A percentile compares a stretch with the other conserved stretches of the same genome.
Evolutionary conservation across 495 filamentous ascomycete genomes (phyloP).

Genomic region (Daldinia bambusicola): DNA sequence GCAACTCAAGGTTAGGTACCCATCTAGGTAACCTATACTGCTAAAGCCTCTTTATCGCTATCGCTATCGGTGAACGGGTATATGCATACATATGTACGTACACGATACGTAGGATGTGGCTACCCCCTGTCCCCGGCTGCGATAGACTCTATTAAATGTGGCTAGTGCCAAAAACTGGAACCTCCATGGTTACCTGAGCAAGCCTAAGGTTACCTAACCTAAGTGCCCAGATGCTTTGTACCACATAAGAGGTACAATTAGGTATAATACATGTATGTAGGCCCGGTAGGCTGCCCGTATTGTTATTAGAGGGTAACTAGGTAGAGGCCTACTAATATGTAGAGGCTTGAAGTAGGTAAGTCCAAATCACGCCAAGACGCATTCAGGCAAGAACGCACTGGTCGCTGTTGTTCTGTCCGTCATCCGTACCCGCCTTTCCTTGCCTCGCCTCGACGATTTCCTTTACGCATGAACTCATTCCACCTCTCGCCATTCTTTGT

Average conservation of each 20-base stretch:
- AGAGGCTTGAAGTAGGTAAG: too few relatives aligned
- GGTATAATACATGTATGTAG: too few relatives aligned
- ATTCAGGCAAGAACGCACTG: conserved; percentile 42
- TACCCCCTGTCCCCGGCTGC: conserved; percentile 1
- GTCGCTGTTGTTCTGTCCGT: conserved; percentile 41
- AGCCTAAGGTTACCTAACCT: background rate
- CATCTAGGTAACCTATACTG: too few relatives aligned
- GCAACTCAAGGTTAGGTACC: too few relatives aligned
- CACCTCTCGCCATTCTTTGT: conserved; percentile 46
- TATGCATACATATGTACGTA: too few relatives aligned
- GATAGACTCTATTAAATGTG: conserved; percentile 11
- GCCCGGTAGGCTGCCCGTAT: too few relatives aligned
- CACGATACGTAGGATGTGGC: conserved; percentile 17
- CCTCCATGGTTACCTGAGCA: too few relatives aligned
- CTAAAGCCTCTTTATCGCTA: too few relatives aligned
- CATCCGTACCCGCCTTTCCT: conserved; percentile 44
- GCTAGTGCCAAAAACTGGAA: conserved; percentile 14
- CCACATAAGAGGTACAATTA: background rate
- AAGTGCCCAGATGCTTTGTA: background rate
- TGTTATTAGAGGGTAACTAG: too few relatives aligned
- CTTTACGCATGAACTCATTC: conserved; percentile 42
- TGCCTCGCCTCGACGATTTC: conserved; percentile 46
- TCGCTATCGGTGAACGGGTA: too few relatives aligned
- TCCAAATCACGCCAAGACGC: conserved; percentile 33
- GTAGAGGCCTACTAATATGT: too few relatives aligned